Percentiles rank a stretch among this genome's conserved stretches.
Conservation (phyloP, 306 rosid genomes). For the Benincasa hispida region DNA sequence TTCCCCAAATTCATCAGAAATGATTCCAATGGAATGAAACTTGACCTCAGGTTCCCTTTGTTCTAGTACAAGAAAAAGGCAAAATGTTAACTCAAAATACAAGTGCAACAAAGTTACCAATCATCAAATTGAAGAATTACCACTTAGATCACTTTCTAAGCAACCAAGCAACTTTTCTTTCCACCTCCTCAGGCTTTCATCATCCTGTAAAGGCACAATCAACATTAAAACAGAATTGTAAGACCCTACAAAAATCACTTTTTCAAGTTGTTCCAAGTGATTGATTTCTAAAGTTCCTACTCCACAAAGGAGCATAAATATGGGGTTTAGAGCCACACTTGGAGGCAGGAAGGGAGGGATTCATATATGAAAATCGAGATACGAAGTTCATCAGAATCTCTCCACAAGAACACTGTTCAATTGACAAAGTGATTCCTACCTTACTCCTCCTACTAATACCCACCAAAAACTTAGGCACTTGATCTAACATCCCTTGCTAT, state of each 20-base stretch:
- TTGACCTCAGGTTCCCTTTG: conserved; percentile 86
- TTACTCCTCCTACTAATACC: too few species aligned
- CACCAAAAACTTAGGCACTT: too few species aligned
- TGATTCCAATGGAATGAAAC: conserved; percentile 67
- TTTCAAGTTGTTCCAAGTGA: neutral
- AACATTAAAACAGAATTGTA: conserved; percentile 4
- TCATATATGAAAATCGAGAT: too few species aligned
- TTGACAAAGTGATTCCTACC: too few species aligned
- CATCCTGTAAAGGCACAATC: conserved; percentile 45
- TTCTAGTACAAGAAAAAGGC: neutral
- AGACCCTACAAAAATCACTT: neutral
- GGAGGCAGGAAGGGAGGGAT: neutral
- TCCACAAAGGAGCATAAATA: neutral
- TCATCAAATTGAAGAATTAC: conserved; percentile 24
- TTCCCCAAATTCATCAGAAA: conserved; percentile 65
- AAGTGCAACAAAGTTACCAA: conserved; percentile 12
- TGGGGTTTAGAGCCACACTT: neutral
- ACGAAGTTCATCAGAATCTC: too few species aligned
- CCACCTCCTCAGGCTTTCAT: conserved; percentile 97
- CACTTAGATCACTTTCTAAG: conserved; percentile 69
- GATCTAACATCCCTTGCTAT: too few species aligned
- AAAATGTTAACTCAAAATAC: conserved; percentile 2
- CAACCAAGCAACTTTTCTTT: conserved; percentile 92
- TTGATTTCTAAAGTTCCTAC: neutral
- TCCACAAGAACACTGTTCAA: too few species aligned